Base-by-base conservation (phyloP, 2,329 filamentous ascomycete genomes). In the Colletotrichum incanum region DNA sequence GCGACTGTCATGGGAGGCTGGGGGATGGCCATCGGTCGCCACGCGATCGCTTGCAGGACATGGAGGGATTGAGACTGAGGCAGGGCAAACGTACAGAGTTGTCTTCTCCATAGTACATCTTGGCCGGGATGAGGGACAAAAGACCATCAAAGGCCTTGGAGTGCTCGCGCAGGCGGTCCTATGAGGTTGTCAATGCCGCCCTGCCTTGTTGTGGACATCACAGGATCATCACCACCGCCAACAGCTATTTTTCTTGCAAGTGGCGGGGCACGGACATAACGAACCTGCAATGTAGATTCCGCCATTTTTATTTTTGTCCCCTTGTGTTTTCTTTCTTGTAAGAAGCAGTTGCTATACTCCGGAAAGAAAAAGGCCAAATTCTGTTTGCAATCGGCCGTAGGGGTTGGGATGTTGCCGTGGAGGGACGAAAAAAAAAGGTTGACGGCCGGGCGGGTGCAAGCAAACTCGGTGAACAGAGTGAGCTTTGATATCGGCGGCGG, bases 91-190 rank as follows among this genome's bases (percentile, higher is more conserved):
- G 78, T 92, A 96, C 94, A 82, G 89, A 94, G 74, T 89, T 93
- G 80, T 97, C 94, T 81, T 95, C 91, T 67, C 92, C 94, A 78
- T 97, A 98, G 84, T 98, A 98, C 77, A 94, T 91, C 83, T 96
- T 95, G 73, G 94, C 94, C 50, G 95, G 94, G 71, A 97, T 97
- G 74, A 98, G 86, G 70, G 94, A 96, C 81, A 98, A 86, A 63
- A 98, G 86, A 56, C 94, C 94, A 83, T 97, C 93, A 79, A 98
- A 97, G 75, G 94, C 93, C 83, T 94, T 90, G 75, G 93, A 84
- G 76, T 89, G 86, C 74, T 52, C 77, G 41, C 75, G 74, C 67
- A 76, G 74, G 67, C 75, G 75, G 31, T 72, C 73, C 67, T 76
- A 71, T 43, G 47, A 67, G 16, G 59, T 64, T 62, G 66, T 67